Conservation (phyloP, 345 rosid species). For the Microcos paniculata region DNA sequence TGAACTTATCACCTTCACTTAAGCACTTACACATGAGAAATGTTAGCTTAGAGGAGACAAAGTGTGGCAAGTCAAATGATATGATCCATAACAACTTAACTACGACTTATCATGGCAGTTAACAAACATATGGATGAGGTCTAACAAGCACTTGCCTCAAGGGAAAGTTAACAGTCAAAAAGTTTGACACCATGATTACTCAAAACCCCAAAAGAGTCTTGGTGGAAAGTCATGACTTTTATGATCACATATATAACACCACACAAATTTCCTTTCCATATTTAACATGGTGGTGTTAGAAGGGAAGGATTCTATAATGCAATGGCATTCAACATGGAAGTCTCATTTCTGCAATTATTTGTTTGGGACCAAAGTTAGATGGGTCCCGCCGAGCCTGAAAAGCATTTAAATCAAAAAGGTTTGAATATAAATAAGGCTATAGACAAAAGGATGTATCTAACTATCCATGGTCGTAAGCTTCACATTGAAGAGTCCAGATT, state of each 20-base stretch:
- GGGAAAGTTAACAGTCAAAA: background rate
- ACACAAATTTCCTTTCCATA: background rate
- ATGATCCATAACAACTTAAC: slow-evolving; percentile 4
- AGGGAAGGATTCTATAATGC: background rate
- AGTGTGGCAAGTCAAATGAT: background rate
- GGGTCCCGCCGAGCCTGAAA: slow-evolving; percentile 3
- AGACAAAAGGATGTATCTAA: background rate
- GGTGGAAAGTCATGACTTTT: background rate
- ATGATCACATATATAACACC: background rate
- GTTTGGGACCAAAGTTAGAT: background rate
- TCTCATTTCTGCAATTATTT: background rate
- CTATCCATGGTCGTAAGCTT: background rate
- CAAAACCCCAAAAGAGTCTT: background rate
- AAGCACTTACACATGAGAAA: background rate
- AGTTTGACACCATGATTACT: background rate
- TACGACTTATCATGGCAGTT: background rate
- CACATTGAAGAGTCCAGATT: background rate
- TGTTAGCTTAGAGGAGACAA: background rate
- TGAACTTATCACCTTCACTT: background rate
- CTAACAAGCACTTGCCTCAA: background rate
- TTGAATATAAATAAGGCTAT: background rate
- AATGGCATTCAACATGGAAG: background rate
- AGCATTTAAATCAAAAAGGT: slow-evolving; percentile 11
- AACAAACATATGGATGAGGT: background rate
- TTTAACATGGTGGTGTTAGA: background rate